These are phyloP conservation scores for Phytophthora hibernalis DNA, from an alignment of 352 stramenopile genomes.

Conservation along the genomic window DNA sequence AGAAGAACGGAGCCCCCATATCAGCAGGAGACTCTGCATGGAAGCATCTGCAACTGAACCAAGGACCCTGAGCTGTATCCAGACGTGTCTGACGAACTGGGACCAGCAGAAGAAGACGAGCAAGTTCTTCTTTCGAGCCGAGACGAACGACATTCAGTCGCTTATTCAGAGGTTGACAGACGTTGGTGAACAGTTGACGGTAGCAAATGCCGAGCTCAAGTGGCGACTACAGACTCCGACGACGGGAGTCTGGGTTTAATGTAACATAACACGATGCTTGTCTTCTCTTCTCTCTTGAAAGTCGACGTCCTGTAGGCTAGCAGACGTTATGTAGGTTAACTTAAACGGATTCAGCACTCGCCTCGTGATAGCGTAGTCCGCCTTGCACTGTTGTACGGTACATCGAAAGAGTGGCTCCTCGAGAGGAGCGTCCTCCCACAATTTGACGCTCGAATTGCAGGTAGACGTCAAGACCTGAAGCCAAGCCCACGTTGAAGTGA, in stretches of 20 bases:
- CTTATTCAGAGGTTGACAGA: slow-evolving; percentile 12
- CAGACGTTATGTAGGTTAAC: too few species aligned
- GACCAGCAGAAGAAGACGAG: slow-evolving; percentile 15
- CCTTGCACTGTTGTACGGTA: slow-evolving; percentile 13
- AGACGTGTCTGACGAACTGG: slow-evolving; percentile 21
- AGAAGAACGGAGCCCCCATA: slow-evolving; percentile 3
- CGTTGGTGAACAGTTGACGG: slow-evolving; percentile 10
- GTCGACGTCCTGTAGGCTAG: not conserved
- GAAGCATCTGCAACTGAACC: slow-evolving; percentile 17
- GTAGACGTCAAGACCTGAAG: slow-evolving; percentile 6
- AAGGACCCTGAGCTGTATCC: slow-evolving; percentile 19
- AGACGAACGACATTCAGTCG: slow-evolving; percentile 16
- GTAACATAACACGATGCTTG: not conserved
- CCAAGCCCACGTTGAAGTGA: slow-evolving; percentile 22
- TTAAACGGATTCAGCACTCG: too few species aligned
- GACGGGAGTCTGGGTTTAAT: slow-evolving; percentile 23
- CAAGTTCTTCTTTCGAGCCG: slow-evolving; percentile 34
- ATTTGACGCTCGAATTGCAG: slow-evolving; percentile 9
- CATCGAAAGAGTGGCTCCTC: slow-evolving; percentile 1
- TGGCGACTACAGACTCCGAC: slow-evolving; percentile 25
- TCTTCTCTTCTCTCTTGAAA: not conserved
- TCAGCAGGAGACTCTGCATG: not conserved
- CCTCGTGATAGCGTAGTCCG: not conserved
- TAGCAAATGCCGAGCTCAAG: slow-evolving; percentile 9
- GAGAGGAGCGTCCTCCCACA: slow-evolving; percentile 16